Evolutionary conservation across 768 basidiomycete genomes (phyloP).

Genomic region (Dioszegia crocea): DNA sequence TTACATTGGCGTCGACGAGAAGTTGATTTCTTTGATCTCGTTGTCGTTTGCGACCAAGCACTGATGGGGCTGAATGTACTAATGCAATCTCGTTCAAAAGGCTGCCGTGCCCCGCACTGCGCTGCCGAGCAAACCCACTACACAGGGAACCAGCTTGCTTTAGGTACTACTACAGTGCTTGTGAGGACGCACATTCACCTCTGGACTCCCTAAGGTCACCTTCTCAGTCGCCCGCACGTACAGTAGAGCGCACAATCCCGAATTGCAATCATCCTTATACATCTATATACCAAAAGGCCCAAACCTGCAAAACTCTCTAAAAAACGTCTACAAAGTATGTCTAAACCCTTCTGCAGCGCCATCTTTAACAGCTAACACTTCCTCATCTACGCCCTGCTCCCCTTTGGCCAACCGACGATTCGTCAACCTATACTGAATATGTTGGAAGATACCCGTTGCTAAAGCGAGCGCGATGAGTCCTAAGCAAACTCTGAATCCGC

Average conservation of each 20-base stretch:
- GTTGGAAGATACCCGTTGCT: constrained; percentile 23
- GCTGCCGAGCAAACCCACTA: too few relatives aligned
- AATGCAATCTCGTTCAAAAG: too few relatives aligned
- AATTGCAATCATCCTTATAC: neutral
- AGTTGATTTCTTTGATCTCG: too few relatives aligned
- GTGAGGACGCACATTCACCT: neutral
- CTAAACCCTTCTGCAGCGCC: neutral
- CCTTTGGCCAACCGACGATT: constrained; percentile 20
- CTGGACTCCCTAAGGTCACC: neutral
- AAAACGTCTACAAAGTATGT: constrained; percentile 5
- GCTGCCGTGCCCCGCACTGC: too few relatives aligned
- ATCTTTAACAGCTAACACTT: neutral
- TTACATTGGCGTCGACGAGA: too few relatives aligned
- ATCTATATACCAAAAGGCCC: neutral
- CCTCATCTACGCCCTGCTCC: neutral
- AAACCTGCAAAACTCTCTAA: too few relatives aligned
- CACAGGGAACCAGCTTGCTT: too few relatives aligned
- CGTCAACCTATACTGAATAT: constrained; percentile 32
- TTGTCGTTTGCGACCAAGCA: too few relatives aligned
- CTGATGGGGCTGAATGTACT: too few relatives aligned
- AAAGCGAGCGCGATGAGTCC: constrained; percentile 20
- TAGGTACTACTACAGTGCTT: too few relatives aligned
- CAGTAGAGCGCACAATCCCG: too few relatives aligned
- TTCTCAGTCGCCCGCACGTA: too few relatives aligned
- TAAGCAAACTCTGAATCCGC: constrained; percentile 36